Conservation (phyloP, 768 basidiomycete species). For the Daedaleopsis sinensis region DNA sequence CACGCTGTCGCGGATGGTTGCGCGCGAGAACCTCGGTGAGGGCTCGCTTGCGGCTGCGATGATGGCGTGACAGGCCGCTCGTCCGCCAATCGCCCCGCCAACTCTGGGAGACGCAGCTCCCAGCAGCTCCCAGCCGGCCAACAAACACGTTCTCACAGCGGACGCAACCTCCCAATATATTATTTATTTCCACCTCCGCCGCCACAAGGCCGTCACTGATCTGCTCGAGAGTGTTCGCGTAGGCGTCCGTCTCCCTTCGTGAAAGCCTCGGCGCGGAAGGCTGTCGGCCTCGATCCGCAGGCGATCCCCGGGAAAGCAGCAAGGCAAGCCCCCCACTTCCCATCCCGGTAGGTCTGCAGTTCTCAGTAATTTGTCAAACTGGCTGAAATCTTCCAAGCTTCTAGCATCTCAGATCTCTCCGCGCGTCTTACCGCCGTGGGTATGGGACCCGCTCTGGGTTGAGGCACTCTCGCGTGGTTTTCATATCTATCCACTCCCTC, state of each 20-base stretch:
- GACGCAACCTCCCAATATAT: background rate
- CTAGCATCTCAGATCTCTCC: constrained; percentile 30
- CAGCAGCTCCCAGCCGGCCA: constrained; percentile 4
- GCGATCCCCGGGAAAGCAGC: constrained; percentile 10
- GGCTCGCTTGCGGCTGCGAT: constrained; percentile 16
- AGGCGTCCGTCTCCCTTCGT: background rate
- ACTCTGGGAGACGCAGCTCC: too few species aligned
- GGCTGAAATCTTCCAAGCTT: constrained; percentile 27
- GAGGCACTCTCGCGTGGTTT: constrained; percentile 35
- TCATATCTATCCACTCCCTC: constrained; percentile 34
- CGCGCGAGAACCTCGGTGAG: constrained; percentile 22
- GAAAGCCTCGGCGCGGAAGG: constrained; percentile 2
- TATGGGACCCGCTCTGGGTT: constrained; percentile 32
- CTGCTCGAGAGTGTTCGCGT: background rate
- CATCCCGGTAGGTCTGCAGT: constrained; percentile 17
- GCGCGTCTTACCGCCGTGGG: constrained; percentile 29
- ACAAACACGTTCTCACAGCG: constrained; percentile 7
- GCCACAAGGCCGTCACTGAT: constrained; percentile 2
- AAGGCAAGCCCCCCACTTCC: constrained; percentile 13
- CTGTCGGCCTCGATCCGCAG: constrained; percentile 15
- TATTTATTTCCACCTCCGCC: constrained; percentile 1
- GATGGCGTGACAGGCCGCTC: background rate
- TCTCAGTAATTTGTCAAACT: constrained; percentile 31
- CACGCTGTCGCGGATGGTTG: constrained; percentile 16
- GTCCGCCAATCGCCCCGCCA: constrained; percentile 14